A percentile compares a stretch with the other conserved stretches of the same genome.
Evolutionary conservation across 176 grass and related monocot genomes (phyloP).

Genomic region (Hyparrhenia diplandra): DNA sequence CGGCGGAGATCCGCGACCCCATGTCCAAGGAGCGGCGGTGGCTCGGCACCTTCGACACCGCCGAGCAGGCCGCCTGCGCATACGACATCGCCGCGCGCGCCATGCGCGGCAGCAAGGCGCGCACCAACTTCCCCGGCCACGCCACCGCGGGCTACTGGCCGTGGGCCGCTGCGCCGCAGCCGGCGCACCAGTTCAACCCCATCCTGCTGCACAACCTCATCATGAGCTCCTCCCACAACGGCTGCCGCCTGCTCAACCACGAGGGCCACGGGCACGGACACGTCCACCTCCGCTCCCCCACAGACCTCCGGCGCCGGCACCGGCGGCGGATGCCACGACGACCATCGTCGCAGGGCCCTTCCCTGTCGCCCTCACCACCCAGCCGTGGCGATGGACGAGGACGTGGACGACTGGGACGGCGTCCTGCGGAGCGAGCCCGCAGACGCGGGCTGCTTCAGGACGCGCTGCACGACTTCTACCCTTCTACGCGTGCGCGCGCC

Average conservation of each 20-base stretch:
- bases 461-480: constrained; percentile 74
- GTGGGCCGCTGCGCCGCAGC: not conserved
- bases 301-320: not conserved
- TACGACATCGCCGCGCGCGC: constrained; percentile 93
- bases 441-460: constrained; percentile 70
- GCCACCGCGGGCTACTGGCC: constrained; percentile 32
- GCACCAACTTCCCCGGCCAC: constrained; percentile 80
- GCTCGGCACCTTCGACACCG: constrained; percentile 98
- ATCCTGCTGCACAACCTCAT: constrained; percentile 51
- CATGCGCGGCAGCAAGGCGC: constrained; percentile 90
- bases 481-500: not conserved
- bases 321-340: not conserved
- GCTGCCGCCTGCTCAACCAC: constrained; percentile 28
- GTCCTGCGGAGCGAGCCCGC: constrained; percentile 56
- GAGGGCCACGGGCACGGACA: constrained; percentile 20
- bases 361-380: not conserved
- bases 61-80: constrained; percentile 92
- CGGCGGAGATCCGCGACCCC: constrained; percentile 93
- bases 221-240: constrained; percentile 27
- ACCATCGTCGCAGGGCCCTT: not conserved
- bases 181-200: constrained; percentile 24
- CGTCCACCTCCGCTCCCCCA: not conserved
- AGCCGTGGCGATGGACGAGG: not conserved
- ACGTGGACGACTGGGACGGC: constrained; percentile 38
- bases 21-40: constrained; percentile 82